Evolutionary conservation across 1,284 basidiomycete genomes (phyloP), one percentile per base, ranked within the genome.

Genomic region (Coriolopsis trogii): DNA sequence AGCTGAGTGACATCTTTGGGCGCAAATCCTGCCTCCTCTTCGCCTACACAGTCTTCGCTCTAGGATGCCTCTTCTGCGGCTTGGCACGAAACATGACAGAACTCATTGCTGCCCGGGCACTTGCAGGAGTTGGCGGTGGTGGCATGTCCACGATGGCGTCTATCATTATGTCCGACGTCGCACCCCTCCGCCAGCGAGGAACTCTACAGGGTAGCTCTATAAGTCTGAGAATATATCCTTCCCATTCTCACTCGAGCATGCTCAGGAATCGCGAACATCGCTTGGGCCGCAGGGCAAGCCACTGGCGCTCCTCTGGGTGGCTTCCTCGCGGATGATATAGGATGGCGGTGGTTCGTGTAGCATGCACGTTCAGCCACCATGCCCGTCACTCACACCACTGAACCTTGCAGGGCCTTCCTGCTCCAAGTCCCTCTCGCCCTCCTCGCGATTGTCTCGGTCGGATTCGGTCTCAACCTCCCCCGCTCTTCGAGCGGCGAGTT

Each of bases 1-100:
- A 67, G 63, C 67, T 84, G 16, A 84, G 82, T 61, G 83, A 87
- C 57, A 85, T 85, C 1, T 85, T 84, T 53, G 84, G 84, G 2
- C 73, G 83, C 4, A 85, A 84, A 58, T 63, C 67, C 1, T 85
- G 82, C 53, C 67, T 87, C 3, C 63, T 85, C 0, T 78, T 81
- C 51, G 77, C 82, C 0, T 84, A 84, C 58, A 56, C 67, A 15
- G 63, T 83, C 10, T 85, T 85, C 56, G 79, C 75, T 0, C 40
- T 83, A 1, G 84, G 83, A 6, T 78, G 71, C 43, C 62, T 84
- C 25, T 63, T 78, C 28, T 84, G 82, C 51, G 82, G 82, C 2
- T 56, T 83, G 1, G 73, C 82, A 0, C 64, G 72, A 23, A 80
- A 74, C 37, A 79, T 86, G 80, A 77, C 73, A 0, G 73, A 82